Conservation (phyloP, 768 basidiomycete genomes). For the Coprinopsis cinerea region DNA sequence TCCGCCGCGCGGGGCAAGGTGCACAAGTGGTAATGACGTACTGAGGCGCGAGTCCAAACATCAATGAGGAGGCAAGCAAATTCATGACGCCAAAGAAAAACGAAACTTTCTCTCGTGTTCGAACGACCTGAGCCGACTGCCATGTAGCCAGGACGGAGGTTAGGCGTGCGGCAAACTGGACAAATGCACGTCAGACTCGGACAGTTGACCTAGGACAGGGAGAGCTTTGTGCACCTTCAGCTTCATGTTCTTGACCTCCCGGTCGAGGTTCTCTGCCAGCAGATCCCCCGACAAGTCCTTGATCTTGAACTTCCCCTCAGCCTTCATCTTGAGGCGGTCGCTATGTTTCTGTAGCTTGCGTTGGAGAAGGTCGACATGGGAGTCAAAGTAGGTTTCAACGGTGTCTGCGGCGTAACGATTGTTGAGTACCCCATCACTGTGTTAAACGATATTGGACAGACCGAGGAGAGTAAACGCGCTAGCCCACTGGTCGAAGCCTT, state of each 20-base stretch:
- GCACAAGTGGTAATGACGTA: conserved; percentile 33
- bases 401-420: conserved; percentile 54
- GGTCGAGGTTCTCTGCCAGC: conserved; percentile 15
- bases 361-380: conserved; percentile 77
- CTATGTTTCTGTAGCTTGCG: conserved; percentile 83
- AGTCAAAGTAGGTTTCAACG: conserved; percentile 92
- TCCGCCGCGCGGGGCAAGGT: conserved; percentile 3
- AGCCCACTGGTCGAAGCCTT: conserved; percentile 63
- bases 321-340: conserved; percentile 74
- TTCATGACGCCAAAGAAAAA: conserved; percentile 96
- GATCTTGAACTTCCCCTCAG: conserved; percentile 76
- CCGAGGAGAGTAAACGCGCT: conserved; percentile 84
- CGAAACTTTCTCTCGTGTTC: conserved; percentile 77
- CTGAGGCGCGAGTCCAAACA: conserved; percentile 87
- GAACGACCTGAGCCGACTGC: conserved; percentile 87
- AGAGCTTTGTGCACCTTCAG: conserved; percentile 55
- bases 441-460: conserved; percentile 20
- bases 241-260: conserved; percentile 61
- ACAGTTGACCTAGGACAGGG: too few relatives aligned
- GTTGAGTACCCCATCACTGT: conserved; percentile 21
- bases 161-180: conserved; percentile 75
- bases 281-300: conserved; percentile 34
- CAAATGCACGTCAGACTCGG: not conserved
- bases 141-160: conserved; percentile 74
- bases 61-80: conserved; percentile 72